These are phyloP conservation scores for Williopsis jadinii DNA, from an alignment of 1,139 yeast species.

Conservation along the genomic window DNA sequence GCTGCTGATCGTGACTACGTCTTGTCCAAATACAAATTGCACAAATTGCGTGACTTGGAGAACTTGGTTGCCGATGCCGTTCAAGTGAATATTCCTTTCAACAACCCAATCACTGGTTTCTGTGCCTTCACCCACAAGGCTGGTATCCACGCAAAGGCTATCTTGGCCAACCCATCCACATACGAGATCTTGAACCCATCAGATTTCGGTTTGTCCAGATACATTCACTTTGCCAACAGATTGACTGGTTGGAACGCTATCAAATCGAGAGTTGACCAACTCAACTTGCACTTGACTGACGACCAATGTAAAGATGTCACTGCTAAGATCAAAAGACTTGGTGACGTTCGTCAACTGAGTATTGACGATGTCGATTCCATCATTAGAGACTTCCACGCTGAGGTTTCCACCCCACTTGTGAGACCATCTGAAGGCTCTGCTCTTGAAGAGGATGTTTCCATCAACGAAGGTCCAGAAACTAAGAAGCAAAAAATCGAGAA, in stretches of 20 bases:
- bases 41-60: slow-evolving; percentile 93
- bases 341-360: slow-evolving; percentile 90
- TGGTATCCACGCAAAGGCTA: slow-evolving; percentile 98
- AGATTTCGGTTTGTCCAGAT: slow-evolving; percentile 92
- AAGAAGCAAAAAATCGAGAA: slow-evolving; percentile 22
- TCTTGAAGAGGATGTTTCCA: slow-evolving; percentile 22
- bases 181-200: slow-evolving; percentile 93
- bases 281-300: slow-evolving; percentile 83
- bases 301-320: slow-evolving; percentile 95
- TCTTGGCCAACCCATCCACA: slow-evolving; percentile 95
- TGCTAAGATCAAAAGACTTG: slow-evolving; percentile 83
- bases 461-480: slow-evolving; percentile 22
- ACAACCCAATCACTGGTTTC: slow-evolving; percentile 98
- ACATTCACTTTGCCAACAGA: slow-evolving; percentile 95
- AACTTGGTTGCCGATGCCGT: slow-evolving; percentile 96
- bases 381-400: slow-evolving; percentile 88
- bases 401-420: slow-evolving; percentile 37
- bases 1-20: slow-evolving; percentile 98
- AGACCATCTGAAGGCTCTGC: slow-evolving; percentile 22
- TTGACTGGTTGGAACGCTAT: slow-evolving; percentile 99
- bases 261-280: slow-evolving; percentile 95
- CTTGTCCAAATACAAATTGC: slow-evolving; percentile 88
- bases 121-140: slow-evolving; percentile 99
- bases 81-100: slow-evolving; percentile 94
- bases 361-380: slow-evolving; percentile 97